Conservation (phyloP, 2,329 filamentous ascomycete genomes). For the Anthostomella pinea region DNA sequence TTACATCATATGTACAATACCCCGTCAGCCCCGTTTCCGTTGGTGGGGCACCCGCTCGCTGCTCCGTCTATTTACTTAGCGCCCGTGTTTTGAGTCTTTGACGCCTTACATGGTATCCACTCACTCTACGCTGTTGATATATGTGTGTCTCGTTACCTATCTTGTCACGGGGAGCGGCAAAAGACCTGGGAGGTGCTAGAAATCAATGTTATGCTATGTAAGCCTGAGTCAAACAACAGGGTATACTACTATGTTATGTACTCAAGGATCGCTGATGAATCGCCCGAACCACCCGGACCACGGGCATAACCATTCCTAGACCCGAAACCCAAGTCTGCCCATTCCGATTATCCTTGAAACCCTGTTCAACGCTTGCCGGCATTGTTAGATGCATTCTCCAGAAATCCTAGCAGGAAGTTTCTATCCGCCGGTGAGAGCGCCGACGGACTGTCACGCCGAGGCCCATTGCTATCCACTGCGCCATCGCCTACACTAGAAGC, state of each 20-base stretch:
- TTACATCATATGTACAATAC: constrained; percentile 14
- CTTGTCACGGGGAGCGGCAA: no score
- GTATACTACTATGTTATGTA: constrained; percentile 1
- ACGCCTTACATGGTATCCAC: no score
- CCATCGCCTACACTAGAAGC: constrained; percentile 39
- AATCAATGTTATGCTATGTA: not conserved
- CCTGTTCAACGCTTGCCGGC: constrained; percentile 32
- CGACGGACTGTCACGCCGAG: constrained; percentile 47
- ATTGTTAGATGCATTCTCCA: constrained; percentile 54
- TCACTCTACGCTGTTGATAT: no score
- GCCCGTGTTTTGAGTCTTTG: no score
- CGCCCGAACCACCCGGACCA: no score
- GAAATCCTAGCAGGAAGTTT: constrained; percentile 72
- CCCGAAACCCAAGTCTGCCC: not conserved
- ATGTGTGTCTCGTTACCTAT: no score
- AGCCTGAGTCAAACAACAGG: not conserved
- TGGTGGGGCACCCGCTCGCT: constrained; percentile 16
- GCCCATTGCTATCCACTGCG: constrained; percentile 15
- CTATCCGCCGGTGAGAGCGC: constrained; percentile 68
- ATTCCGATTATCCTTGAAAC: not conserved
- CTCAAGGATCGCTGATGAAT: not conserved
- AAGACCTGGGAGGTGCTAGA: no score
- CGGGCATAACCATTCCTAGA: not conserved
- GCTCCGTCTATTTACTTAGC: no score
- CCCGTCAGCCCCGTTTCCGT: no score